phyloP scores from a whole-genome alignment of 192 early-diverging fungal species.

The Cetraspora pellucida region DNA sequence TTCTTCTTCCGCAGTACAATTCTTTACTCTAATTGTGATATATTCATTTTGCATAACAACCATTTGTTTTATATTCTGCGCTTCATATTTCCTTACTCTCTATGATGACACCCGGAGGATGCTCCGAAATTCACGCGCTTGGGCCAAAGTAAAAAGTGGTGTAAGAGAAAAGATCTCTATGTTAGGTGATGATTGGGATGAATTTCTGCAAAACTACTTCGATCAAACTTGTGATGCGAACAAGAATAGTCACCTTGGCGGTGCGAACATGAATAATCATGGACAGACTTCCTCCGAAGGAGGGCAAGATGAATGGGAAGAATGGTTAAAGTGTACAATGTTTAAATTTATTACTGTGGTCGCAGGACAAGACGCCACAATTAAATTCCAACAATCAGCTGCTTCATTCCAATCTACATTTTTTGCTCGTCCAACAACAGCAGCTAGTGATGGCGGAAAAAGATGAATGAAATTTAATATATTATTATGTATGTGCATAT shows the following conservation, averaged over 20 bases:
- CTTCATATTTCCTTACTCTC: conserved; percentile 29
- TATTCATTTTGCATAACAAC: conserved; percentile 30
- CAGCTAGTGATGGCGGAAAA: background rate
- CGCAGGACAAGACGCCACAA: conserved; percentile 18
- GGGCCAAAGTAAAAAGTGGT: conserved; percentile 16
- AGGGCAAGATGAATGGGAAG: conserved; percentile 10
- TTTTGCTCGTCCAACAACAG: background rate
- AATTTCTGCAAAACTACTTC: conserved; percentile 29
- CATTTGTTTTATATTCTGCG: conserved; percentile 22
- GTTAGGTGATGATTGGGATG: conserved; percentile 33
- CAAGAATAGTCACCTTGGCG: conserved; percentile 11
- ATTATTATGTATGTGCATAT: background rate
- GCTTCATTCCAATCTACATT: background rate
- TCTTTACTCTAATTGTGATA: conserved; percentile 5
- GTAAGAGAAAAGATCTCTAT: conserved; percentile 16
- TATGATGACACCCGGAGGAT: conserved; percentile 28
- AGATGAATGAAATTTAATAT: background rate
- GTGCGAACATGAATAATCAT: background rate
- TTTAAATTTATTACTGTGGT: conserved; percentile 19
- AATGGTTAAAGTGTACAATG: conserved; percentile 27
- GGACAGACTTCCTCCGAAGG: background rate
- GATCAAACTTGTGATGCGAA: conserved; percentile 20
- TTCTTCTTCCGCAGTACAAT: conserved; percentile 19
- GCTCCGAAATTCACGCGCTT: conserved; percentile 21
- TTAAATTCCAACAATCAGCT: conserved; percentile 20